phyloP scores from a whole-genome alignment of 305 asterid genomes.

The Rubia occidens region DNA sequence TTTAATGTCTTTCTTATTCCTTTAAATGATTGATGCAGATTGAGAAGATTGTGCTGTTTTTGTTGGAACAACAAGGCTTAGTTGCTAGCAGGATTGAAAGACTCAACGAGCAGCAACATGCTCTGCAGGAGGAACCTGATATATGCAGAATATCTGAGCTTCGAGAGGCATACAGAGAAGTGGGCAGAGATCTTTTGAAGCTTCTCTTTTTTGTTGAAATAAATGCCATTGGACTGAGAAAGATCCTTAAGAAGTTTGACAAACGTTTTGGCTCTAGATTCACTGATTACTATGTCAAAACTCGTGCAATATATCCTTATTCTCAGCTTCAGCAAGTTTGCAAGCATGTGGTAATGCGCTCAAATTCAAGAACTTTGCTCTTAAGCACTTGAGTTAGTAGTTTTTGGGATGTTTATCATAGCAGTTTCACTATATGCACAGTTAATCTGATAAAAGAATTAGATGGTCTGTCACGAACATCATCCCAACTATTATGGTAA shows the following conservation, averaged over 20 bases:
- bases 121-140: constrained; percentile 74
- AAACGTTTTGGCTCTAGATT: constrained; percentile 81
- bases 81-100: constrained; percentile 65
- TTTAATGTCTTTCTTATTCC: neutral
- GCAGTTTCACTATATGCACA: neutral
- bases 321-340: constrained; percentile 97
- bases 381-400: constrained; percentile 16
- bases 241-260: constrained; percentile 92
- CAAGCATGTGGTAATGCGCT: constrained; percentile 86
- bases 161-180: constrained; percentile 83
- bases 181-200: constrained; percentile 76
- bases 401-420: neutral
- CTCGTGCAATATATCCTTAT: constrained; percentile 94
- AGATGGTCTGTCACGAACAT: neutral
- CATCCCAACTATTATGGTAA: neutral
- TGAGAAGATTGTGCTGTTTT: constrained; percentile 85
- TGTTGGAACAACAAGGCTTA: constrained; percentile 89
- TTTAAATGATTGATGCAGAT: constrained; percentile 44
- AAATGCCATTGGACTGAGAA: constrained; percentile 88
- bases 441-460: neutral
- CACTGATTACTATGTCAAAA: constrained; percentile 87
- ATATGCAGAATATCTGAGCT: constrained; percentile 62
- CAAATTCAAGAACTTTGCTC: constrained; percentile 17
- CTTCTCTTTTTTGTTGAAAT: constrained; percentile 83
- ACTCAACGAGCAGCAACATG: constrained; percentile 64